These are phyloP conservation scores for Paramyrothecium roridum DNA, from an alignment of 2,329 filamentous ascomycete genomes.

Conservation along the genomic window DNA sequence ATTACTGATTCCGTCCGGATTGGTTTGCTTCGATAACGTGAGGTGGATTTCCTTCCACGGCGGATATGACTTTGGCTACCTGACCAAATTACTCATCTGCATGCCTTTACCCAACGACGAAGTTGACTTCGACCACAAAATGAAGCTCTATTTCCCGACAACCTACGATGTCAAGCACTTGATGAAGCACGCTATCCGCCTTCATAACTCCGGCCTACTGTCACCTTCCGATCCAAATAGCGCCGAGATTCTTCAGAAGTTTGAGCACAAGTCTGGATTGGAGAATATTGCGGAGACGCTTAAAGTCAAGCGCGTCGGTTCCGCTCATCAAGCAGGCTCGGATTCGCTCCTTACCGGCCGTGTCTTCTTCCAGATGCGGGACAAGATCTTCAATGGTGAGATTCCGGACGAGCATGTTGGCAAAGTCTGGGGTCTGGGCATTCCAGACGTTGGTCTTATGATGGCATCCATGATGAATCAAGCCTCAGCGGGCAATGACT, in stretches of 20 bases:
- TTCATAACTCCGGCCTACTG: constrained; percentile 61
- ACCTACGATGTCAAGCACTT: constrained; percentile 97
- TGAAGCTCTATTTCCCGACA: constrained; percentile 89
- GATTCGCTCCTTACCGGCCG: constrained; percentile 91
- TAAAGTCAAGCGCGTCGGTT: constrained; percentile 83
- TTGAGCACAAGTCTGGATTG: constrained; percentile 86
- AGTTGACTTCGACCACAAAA: constrained; percentile 80
- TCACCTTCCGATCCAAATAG: constrained; percentile 63
- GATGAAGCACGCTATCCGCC: constrained; percentile 81
- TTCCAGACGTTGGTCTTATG: constrained; percentile 55
- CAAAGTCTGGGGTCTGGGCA: constrained; percentile 90
- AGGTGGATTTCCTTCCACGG: constrained; percentile 98
- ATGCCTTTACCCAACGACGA: constrained; percentile 84
- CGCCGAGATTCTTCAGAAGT: constrained; percentile 73
- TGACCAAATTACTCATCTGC: constrained; percentile 89
- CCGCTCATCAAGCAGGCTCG: constrained; percentile 87
- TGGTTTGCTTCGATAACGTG: constrained; percentile 83
- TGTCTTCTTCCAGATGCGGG: constrained; percentile 91
- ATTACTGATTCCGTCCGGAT: constrained; percentile 84
- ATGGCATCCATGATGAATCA: constrained; percentile 31
- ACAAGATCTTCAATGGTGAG: constrained; percentile 80
- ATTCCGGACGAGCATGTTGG: constrained; percentile 81
- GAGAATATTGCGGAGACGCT: constrained; percentile 93
- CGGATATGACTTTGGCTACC: constrained; percentile 96
- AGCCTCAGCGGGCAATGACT: constrained; percentile 25